phyloP scores from a whole-genome alignment of 148 eudicot genomes.

The Chenopodium berlandieri region DNA sequence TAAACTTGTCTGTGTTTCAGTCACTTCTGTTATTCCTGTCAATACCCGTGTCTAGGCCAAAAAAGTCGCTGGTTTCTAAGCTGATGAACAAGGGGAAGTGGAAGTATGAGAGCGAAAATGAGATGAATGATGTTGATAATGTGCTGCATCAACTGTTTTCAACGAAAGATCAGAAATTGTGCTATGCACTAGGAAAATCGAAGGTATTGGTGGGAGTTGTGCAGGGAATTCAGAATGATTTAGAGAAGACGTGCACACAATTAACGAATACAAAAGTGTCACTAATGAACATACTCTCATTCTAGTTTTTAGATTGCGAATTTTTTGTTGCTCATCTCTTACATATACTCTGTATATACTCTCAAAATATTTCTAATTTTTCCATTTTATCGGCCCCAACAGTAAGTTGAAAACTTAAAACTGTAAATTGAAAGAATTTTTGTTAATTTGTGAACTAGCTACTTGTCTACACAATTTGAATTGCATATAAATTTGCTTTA shows the following conservation, averaged over 20 bases:
- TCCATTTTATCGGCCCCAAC: too few species aligned
- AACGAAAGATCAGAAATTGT: background rate
- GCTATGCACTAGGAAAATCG: conserved; percentile 10
- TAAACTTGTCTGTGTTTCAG: conserved; percentile 30
- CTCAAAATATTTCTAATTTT: too few species aligned
- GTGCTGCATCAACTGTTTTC: conserved; percentile 19
- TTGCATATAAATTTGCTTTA: too few species aligned
- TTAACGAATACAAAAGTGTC: conserved; percentile 30
- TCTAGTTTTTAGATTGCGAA: background rate
- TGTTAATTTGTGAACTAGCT: too few species aligned
- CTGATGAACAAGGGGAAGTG: conserved; percentile 19
- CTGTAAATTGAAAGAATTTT: too few species aligned
- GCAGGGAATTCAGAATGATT: conserved; percentile 29
- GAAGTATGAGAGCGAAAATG: conserved; percentile 17
- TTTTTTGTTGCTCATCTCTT: too few species aligned
- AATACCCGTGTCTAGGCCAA: conserved; percentile 26
- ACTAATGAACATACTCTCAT: conserved; percentile 30
- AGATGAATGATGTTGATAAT: conserved; percentile 24
- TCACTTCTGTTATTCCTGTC: conserved; percentile 36
- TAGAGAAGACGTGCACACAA: conserved; percentile 24
- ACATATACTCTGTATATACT: too few species aligned
- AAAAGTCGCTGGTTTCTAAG: conserved; percentile 32
- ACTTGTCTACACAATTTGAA: too few species aligned
- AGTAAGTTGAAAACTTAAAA: too few species aligned
- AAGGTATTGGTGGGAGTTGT: conserved; percentile 26